phyloP scores from a whole-genome alignment of 257 asterid genomes.

The Nicotiana noctiflora region DNA sequence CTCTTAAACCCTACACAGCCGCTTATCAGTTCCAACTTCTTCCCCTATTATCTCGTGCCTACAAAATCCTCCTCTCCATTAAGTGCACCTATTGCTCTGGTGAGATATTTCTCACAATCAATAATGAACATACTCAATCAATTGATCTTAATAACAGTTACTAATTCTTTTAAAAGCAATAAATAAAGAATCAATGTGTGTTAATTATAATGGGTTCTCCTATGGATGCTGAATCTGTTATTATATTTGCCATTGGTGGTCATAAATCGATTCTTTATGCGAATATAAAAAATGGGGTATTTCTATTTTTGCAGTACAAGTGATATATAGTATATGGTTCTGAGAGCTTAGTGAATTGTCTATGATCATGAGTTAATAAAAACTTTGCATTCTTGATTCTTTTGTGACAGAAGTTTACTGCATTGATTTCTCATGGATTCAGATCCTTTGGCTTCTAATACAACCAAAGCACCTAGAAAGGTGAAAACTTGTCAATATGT shows the following conservation, averaged over 20 bases:
- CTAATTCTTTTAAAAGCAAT: not conserved
- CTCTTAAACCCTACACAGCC: not conserved
- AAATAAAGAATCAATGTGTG: not conserved
- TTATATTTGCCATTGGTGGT: no score
- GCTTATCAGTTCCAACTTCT: not conserved
- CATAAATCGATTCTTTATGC: no score
- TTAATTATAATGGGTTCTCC: not conserved
- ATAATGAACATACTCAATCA: not conserved
- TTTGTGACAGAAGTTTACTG: not conserved
- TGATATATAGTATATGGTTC: no score
- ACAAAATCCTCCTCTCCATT: not conserved
- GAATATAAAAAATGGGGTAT: no score
- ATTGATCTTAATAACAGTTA: not conserved
- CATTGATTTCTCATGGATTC: slow-evolving; percentile 28
- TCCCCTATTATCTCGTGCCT: not conserved
- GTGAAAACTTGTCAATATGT: not conserved
- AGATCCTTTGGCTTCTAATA: slow-evolving; percentile 14
- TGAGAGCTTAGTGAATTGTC: not conserved
- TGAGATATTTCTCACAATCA: not conserved
- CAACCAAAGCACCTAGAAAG: slow-evolving; percentile 28
- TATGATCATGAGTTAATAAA: not conserved
- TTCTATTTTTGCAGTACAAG: no score
- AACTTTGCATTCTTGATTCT: not conserved
- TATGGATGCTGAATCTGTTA: no score
- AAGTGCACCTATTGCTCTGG: not conserved